Evolutionary conservation across 495 filamentous ascomycete species (phyloP).

Genomic region (Niebla homalea): DNA sequence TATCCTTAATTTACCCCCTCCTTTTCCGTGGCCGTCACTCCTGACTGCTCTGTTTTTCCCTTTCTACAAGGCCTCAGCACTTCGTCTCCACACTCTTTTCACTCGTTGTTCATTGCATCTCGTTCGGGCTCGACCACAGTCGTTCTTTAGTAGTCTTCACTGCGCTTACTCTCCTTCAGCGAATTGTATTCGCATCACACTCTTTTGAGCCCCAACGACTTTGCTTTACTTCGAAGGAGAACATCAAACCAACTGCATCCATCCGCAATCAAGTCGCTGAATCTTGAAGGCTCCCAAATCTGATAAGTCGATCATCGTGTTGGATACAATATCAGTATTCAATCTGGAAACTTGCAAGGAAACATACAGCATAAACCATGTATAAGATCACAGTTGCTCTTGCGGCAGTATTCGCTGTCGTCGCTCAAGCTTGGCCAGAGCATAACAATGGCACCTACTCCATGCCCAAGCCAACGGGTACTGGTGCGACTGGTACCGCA

Average conservation of each 20-base stretch:
- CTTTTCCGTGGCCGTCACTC: background rate
- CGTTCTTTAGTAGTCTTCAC: constrained; percentile 19
- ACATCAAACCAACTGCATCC: constrained; percentile 3
- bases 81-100: constrained; percentile 13
- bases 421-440: constrained; percentile 22
- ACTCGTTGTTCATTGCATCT: constrained; percentile 18
- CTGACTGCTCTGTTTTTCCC: background rate
- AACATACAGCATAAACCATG: constrained; percentile 4
- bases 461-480: background rate
- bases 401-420: constrained; percentile 34
- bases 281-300: background rate
- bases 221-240: constrained; percentile 1
- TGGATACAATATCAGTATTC: background rate
- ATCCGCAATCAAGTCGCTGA: background rate
- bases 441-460: background rate
- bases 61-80: background rate
- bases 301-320: background rate
- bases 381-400: constrained; percentile 36
- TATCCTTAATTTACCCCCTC: constrained; percentile 5
- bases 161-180: constrained; percentile 31
- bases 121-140: constrained; percentile 14
- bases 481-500: constrained; percentile 4
- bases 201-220: constrained; percentile 14
- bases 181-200: constrained; percentile 36
- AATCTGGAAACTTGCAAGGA: background rate